Base-by-base conservation (phyloP, 768 basidiomycete species). In the Phaeotremella skinneri region DNA sequence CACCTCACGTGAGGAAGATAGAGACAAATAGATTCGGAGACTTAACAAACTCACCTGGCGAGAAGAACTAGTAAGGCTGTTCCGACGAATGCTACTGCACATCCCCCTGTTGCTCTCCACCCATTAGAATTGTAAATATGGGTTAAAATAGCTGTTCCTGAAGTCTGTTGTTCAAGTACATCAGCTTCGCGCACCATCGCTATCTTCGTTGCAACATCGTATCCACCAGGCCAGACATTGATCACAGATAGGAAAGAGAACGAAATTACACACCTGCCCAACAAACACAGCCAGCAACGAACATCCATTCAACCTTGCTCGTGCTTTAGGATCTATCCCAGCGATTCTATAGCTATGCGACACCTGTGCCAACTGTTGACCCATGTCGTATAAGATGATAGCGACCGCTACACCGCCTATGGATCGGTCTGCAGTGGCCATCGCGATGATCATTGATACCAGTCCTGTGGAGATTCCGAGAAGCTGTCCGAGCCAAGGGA, bases 401-500 rank as follows among this genome's bases (percentile, higher is more conserved):
- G 83, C 81, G 29, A 90, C 79, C 59, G 89, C 80, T 9, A 90
- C 85, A 1, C 86, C 88, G 0, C 81, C 85, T 31, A 91, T 81
- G 66, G 82, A 83, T 42, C 86, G 81, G 0, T 88, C 85, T 4
- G 85, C 89, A 1, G 85, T 88, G 7, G 80, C 86, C 1, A 85
- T 79, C 72, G 88, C 87, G 4, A 92, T 80, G 50, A 63, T 32
- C 68, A 70, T 66, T 13, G 62, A 52, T 4, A 58, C 52, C 25
- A 67, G 63, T 50, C 47, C 49, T 54, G 56, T 63, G 55, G 81
- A 25, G 4, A 84, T 79, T 6, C 82, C 83, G 43, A 85, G 68
- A 27, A 91, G 78, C 6, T 87, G 83, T 5, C 86, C 86, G 55
- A 86, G 85, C 89, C 89, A 93, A 0, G 87, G 86, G 0, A 88